phyloP scores from a whole-genome alignment of 208 protist species.

The Leishmania tropica region DNA sequence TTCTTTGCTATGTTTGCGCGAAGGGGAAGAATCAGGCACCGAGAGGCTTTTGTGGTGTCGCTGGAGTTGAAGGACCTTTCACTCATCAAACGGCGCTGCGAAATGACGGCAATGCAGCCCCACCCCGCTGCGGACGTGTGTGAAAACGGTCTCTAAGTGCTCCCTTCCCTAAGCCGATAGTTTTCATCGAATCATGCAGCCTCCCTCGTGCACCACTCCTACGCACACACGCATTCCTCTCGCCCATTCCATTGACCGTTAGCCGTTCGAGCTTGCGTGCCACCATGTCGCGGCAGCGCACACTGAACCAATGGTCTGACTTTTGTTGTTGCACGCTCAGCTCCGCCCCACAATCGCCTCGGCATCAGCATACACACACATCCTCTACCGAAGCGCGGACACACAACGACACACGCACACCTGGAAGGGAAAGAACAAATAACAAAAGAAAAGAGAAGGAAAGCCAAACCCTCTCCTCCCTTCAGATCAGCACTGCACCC shows the following conservation, averaged over 20 bases:
- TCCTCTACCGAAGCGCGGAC: not conserved
- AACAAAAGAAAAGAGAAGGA: conserved; percentile 18
- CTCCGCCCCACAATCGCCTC: not conserved
- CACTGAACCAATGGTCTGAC: not conserved
- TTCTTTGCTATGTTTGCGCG: not conserved
- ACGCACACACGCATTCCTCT: not conserved
- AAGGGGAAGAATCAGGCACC: not conserved
- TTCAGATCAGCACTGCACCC: not conserved
- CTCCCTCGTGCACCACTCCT: not conserved
- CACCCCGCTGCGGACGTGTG: not conserved
- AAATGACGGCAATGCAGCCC: not conserved
- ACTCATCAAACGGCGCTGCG: not conserved
- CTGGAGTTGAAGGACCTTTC: not conserved
- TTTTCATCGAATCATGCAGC: not conserved
- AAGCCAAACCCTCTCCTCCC: not conserved
- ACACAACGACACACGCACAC: not conserved
- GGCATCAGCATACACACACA: not conserved
- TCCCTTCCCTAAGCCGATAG: not conserved
- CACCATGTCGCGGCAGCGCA: not conserved
- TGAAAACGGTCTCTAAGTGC: not conserved
- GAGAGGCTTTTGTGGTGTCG: not conserved
- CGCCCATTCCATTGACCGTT: not conserved
- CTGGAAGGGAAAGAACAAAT: conserved; percentile 1
- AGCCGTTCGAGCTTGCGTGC: not conserved
- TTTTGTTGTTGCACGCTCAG: not conserved